These are phyloP conservation scores for Tolypocladium sp. DNA, from an alignment of 2,329 filamentous ascomycete species.

Conservation along the genomic window DNA sequence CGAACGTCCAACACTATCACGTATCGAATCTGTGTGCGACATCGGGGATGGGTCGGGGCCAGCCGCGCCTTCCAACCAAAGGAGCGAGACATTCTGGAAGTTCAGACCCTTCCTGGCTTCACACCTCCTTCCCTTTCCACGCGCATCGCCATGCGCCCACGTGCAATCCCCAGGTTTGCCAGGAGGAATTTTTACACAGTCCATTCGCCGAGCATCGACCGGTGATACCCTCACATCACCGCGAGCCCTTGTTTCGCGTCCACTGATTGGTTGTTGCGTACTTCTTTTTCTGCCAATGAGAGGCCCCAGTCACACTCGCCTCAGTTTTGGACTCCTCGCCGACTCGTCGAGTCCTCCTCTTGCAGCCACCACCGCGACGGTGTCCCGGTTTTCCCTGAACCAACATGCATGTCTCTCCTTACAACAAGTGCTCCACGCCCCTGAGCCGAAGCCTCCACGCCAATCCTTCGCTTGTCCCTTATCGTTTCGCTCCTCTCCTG, in stretches of 20 bases:
- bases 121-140: background rate
- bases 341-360: background rate
- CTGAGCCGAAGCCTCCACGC: background rate
- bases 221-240: background rate
- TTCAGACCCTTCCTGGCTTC: constrained; percentile 2
- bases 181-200: background rate
- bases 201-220: constrained; percentile 10
- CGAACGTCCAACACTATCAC: background rate
- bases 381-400: background rate
- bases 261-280: constrained; percentile 1
- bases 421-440: background rate
- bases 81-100: constrained; percentile 10
- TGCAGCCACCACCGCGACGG: background rate
- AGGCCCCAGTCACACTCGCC: background rate
- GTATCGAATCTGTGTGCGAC: background rate
- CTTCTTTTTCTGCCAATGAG: constrained; percentile 3
- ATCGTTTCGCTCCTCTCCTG: background rate
- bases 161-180: background rate
- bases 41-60: background rate
- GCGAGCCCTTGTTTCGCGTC: constrained; percentile 2
- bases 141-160: background rate
- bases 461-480: background rate
- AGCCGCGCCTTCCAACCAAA: background rate
- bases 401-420: constrained; percentile 6
- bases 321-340: too few relatives aligned